Conservation (phyloP, 2,329 filamentous ascomycete genomes). For the Aspergillus aculeatus region DNA sequence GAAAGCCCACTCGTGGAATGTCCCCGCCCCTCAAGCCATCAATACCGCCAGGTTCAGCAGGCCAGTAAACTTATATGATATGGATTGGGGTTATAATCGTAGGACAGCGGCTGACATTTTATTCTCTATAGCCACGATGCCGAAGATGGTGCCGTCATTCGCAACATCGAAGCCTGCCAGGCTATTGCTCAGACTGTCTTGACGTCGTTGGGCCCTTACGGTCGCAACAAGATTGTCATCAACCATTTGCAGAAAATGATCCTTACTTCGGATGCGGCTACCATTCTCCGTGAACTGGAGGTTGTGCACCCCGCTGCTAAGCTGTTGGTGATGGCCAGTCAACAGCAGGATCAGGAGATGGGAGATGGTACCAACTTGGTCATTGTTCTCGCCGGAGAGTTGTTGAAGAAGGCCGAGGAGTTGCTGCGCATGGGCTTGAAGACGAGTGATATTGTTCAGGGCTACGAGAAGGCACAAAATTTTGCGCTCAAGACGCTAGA, state of each 20-base stretch:
- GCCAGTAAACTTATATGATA: not conserved
- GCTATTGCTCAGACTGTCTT: slow-evolving; percentile 95
- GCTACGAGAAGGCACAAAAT: slow-evolving; percentile 91
- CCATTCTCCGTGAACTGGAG: slow-evolving; percentile 94
- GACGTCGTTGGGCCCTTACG: slow-evolving; percentile 94
- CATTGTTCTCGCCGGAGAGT: slow-evolving; percentile 90
- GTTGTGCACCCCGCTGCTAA: slow-evolving; percentile 98
- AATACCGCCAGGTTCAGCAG: not conserved
- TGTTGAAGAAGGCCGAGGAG: slow-evolving; percentile 96
- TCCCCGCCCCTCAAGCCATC: slow-evolving; percentile 11
- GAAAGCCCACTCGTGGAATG: slow-evolving; percentile 18
- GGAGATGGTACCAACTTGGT: slow-evolving; percentile 97
- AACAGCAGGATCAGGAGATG: slow-evolving; percentile 99
- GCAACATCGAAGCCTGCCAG: slow-evolving; percentile 97
- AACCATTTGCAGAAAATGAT: slow-evolving; percentile 99
- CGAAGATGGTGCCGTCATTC: slow-evolving; percentile 96
- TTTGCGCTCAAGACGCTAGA: slow-evolving; percentile 83
- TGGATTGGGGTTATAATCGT: not conserved
- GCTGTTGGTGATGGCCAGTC: slow-evolving; percentile 95
- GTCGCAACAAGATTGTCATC: slow-evolving; percentile 99
- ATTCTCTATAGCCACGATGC: slow-evolving; percentile 76
- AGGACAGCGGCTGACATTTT: slow-evolving; percentile 12
- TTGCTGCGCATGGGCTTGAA: slow-evolving; percentile 94
- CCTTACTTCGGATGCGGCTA: slow-evolving; percentile 94
- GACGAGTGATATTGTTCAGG: slow-evolving; percentile 93